Evolutionary conservation across 2,329 filamentous ascomycete genomes (phyloP), one percentile per base, ranked within the genome.

Genomic region (Alternaria ethzedia): DNA sequence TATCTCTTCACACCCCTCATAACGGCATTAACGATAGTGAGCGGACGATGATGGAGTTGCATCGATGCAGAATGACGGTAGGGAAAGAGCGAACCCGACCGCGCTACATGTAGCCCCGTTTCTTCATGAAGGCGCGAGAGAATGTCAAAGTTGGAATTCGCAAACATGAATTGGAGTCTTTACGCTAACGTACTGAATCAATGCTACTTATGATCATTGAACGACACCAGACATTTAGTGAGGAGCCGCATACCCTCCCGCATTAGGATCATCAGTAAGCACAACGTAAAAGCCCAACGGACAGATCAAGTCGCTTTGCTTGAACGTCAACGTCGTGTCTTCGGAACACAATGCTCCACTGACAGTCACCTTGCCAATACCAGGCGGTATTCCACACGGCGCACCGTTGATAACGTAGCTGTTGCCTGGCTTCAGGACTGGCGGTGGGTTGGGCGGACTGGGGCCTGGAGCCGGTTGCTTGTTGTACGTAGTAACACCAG

Each of bases 221-320:
- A 9, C 49, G n/a, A 25, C n/a, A 52, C 30, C 30, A 15, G 11
- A n/a, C 3, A 4, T 6, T 12, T 41, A 23, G 20, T 52, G 13
- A 36, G 49, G 49, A 41, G 36, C n/a, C 17, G 49, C 49, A 41
- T 52, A 52, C 9, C 30, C 49, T 23, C 28, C 49, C 17, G 54
- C 59, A n/a, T 61, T 63, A 32, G 67, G 66, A 51, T 66, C 67
- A 59, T 74, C 70, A 15, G 69, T 75, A 12, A 74, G 59, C 6
- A 74, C 59, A 46, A 75, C 70, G 51, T 70, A 75, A 44, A 75
- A 74, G 2, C 73, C 73, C 41, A 73, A 10, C n/a, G 73, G 71
- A 56, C 71, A 75, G 8, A 41, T n/a, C 25, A 50, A 21, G 28
- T 70, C 50, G 32, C 67, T 72, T 64, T 75, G 71, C 59, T 65